Percentiles rank a stretch among this genome's conserved stretches.
Evolutionary conservation across 768 basidiomycete species (phyloP).

Genomic region (Hypholoma fasciculare): DNA sequence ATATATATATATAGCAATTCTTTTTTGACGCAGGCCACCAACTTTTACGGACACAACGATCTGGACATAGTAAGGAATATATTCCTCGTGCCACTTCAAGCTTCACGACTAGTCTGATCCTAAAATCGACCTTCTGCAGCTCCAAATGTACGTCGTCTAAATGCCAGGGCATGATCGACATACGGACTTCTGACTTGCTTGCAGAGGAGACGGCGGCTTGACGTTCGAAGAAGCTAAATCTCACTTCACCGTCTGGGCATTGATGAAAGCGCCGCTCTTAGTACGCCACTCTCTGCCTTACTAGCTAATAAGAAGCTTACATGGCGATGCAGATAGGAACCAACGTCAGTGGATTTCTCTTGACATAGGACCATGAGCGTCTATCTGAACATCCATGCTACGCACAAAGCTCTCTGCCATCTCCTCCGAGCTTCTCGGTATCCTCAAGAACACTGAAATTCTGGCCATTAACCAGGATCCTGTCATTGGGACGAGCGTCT

Average conservation of each 20-base stretch:
- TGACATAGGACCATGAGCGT: neutral
- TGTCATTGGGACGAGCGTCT: slow-evolving; percentile 57
- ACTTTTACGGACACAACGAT: slow-evolving; percentile 69
- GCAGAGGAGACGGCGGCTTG: slow-evolving; percentile 62
- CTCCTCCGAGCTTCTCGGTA: slow-evolving; percentile 48
- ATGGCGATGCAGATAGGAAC: slow-evolving; percentile 45
- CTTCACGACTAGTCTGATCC: neutral
- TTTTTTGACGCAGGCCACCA: slow-evolving; percentile 61
- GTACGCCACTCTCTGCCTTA: slow-evolving; percentile 62
- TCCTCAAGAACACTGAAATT: slow-evolving; percentile 64
- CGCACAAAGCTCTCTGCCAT: slow-evolving; percentile 46
- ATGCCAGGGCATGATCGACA: neutral
- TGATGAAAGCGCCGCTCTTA: slow-evolving; percentile 65
- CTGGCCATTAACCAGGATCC: slow-evolving; percentile 72
- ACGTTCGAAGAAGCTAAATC: slow-evolving; percentile 65
- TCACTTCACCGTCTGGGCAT: slow-evolving; percentile 73
- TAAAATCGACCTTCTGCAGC: slow-evolving; percentile 25
- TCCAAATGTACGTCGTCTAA: slow-evolving; percentile 48
- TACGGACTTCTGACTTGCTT: neutral
- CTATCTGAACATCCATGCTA: neutral
- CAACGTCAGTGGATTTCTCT: slow-evolving; percentile 35
- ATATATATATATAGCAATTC: slow-evolving; percentile 46
- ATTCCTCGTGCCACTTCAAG: neutral
- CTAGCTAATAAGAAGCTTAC: slow-evolving; percentile 31
- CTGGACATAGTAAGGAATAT: slow-evolving; percentile 55